Percentiles rank a stretch among this genome's conserved stretches.
These are phyloP conservation scores for Rhizophora apiculata DNA, from an alignment of 345 rosid species.

Conservation along the genomic window DNA sequence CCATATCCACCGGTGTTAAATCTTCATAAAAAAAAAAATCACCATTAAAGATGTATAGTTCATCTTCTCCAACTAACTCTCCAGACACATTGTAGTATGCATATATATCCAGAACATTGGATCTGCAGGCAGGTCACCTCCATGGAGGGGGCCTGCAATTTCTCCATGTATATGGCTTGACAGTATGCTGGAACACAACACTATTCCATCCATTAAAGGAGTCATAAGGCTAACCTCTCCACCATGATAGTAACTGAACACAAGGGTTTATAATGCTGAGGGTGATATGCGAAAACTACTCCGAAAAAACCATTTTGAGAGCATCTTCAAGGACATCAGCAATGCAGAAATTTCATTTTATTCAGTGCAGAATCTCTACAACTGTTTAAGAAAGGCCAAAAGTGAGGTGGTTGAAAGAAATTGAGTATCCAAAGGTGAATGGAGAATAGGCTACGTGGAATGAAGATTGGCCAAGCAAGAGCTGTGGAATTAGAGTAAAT, in stretches of 20 bases:
- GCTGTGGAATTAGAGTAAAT: no score
- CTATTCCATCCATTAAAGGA: constrained; percentile 46
- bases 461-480: no score
- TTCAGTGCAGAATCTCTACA: not conserved
- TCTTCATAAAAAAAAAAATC: constrained; percentile 43
- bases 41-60: constrained; percentile 42
- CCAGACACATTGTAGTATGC: constrained; percentile 45
- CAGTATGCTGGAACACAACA: constrained; percentile 66
- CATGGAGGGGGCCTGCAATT: constrained; percentile 67
- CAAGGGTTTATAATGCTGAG: constrained; percentile 8
- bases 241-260: not conserved
- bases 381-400: not conserved
- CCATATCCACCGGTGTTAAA: constrained; percentile 47
- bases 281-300: not conserved
- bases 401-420: not conserved
- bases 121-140: constrained; percentile 38
- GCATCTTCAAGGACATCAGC: not conserved
- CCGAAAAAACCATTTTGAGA: not conserved
- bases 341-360: no score
- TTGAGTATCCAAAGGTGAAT: no score
- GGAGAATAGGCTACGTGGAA: no score
- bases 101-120: constrained; percentile 43
- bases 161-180: constrained; percentile 76
- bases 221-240: constrained; percentile 12
- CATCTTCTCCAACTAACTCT: constrained; percentile 47